phyloP scores from a whole-genome alignment of 331 rosid genomes.

The Stylosanthes scabra region DNA sequence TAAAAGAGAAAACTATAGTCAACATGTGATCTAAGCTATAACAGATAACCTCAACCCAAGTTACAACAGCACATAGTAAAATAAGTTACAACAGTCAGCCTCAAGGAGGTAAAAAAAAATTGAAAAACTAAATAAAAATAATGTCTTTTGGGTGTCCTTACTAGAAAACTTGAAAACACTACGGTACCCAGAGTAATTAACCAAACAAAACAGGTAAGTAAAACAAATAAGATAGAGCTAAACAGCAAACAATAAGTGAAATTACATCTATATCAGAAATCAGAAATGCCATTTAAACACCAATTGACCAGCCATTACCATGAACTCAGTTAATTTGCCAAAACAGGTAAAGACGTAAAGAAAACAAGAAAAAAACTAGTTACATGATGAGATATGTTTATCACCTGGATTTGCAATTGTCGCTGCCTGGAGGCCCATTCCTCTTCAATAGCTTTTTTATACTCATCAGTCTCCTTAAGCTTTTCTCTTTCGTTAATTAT shows the following conservation, averaged over 20 bases:
- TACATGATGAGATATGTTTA: background rate
- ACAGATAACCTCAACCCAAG: no score
- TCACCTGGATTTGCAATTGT: constrained; percentile 81
- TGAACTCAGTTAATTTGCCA: constrained; percentile 10
- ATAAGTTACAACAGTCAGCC: no score
- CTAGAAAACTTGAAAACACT: constrained; percentile 17
- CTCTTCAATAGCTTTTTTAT: constrained; percentile 74
- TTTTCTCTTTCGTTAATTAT: constrained; percentile 71
- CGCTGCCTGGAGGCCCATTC: constrained; percentile 87
- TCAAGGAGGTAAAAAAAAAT: no score
- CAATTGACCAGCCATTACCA: background rate
- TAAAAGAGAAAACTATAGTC: background rate
- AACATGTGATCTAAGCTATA: background rate
- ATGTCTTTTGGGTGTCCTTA: no score
- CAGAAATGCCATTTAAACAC: constrained; percentile 9
- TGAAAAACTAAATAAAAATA: no score
- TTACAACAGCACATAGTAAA: no score
- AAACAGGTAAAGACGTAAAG: constrained; percentile 14
- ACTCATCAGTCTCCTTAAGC: constrained; percentile 84
- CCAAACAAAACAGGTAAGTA: no score
- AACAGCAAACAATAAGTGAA: constrained; percentile 12
- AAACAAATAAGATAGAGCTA: no score
- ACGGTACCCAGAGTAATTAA: background rate
- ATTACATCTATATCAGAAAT: background rate
- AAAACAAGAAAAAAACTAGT: constrained; percentile 11